phyloP scores from a whole-genome alignment of 352 stramenopile genomes.

The Phytophthora tentaculata region DNA sequence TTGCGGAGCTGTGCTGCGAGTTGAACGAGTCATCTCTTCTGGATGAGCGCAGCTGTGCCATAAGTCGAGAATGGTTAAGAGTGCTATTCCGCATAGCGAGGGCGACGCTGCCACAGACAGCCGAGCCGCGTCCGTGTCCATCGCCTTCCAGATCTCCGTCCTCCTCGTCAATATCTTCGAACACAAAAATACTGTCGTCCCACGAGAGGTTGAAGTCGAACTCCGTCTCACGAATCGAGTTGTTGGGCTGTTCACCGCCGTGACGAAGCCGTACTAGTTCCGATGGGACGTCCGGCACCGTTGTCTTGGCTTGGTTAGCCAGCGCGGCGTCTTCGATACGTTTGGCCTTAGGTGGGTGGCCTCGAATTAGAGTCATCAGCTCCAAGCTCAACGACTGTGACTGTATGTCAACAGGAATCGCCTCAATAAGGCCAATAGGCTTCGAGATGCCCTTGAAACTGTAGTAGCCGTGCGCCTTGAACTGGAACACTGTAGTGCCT shows the following conservation, averaged over 20 bases:
- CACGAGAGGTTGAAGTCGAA: constrained; percentile 70
- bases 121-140: constrained; percentile 23
- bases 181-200: constrained; percentile 79
- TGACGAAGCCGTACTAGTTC: constrained; percentile 71
- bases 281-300: constrained; percentile 53
- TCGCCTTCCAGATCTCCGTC: constrained; percentile 50
- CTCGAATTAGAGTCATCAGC: constrained; percentile 40
- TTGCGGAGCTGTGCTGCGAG: constrained; percentile 33
- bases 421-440: constrained; percentile 82
- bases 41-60: constrained; percentile 61
- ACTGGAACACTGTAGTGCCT: constrained; percentile 76
- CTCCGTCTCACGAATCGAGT: constrained; percentile 88
- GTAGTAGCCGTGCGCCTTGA: constrained; percentile 86
- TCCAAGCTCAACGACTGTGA: constrained; percentile 50
- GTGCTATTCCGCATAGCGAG: constrained; percentile 56
- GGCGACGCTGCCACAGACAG: constrained; percentile 49
- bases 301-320: constrained; percentile 52
- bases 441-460: constrained; percentile 88
- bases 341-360: constrained; percentile 62
- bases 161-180: constrained; percentile 66
- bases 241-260: constrained; percentile 66
- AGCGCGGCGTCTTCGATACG: constrained; percentile 61
- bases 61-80: constrained; percentile 70
- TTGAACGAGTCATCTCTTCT: constrained; percentile 31
- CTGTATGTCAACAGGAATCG: constrained; percentile 74